These are phyloP conservation scores for Cyclotella distinguenda DNA, from an alignment of 108 stramenopile species.

Conservation along the genomic window DNA sequence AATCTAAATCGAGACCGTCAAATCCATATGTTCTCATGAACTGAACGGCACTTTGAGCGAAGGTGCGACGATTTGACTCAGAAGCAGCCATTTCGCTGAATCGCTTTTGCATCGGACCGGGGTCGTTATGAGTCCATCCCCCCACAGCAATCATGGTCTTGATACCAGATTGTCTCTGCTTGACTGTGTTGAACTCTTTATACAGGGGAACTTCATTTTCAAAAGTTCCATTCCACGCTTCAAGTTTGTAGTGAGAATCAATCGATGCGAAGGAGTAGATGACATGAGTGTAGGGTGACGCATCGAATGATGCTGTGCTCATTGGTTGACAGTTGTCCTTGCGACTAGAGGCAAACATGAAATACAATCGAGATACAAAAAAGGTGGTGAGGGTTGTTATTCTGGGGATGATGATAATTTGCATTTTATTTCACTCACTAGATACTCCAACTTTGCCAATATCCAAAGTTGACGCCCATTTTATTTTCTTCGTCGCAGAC, in stretches of 20 bases:
- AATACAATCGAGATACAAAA: not conserved
- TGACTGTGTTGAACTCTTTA: constrained; percentile 47
- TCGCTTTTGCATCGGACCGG: constrained; percentile 46
- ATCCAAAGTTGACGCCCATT: constrained; percentile 48
- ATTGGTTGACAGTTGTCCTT: constrained; percentile 47
- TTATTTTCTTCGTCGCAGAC: constrained; percentile 35
- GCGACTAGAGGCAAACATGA: constrained; percentile 17
- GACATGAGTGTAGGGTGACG: constrained; percentile 37
- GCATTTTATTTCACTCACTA: constrained; percentile 27
- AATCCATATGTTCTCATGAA: constrained; percentile 42
- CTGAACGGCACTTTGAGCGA: constrained; percentile 30
- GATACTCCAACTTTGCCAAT: constrained; percentile 54
- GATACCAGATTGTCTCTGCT: constrained; percentile 37
- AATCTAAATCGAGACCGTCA: constrained; percentile 46
- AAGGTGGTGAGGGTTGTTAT: not conserved
- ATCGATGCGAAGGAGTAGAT: constrained; percentile 52
- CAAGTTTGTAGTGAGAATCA: constrained; percentile 38
- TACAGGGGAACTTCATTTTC: constrained; percentile 48
- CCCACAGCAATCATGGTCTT: constrained; percentile 54
- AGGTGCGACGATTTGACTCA: constrained; percentile 26
- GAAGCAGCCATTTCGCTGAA: constrained; percentile 41
- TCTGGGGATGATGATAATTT: not conserved
- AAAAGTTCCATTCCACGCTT: constrained; percentile 45
- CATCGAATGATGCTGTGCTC: constrained; percentile 38
- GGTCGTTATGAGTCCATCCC: constrained; percentile 53